Conservation (phyloP, 2,329 filamentous ascomycete species). For the Fusarium protoensiforme region DNA sequence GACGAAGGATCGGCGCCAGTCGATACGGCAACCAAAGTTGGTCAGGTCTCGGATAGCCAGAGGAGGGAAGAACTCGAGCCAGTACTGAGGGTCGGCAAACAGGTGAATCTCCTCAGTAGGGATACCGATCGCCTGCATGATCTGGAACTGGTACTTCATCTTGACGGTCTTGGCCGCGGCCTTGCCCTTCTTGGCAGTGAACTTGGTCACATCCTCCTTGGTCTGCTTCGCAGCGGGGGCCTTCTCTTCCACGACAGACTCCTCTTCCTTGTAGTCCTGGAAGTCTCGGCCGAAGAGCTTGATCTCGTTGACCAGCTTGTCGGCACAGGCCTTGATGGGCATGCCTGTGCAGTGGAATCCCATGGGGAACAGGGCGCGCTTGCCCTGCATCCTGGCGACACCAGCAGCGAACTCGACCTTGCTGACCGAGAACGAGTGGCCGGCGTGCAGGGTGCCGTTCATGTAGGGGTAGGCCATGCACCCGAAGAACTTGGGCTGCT, state of each 20-base stretch:
- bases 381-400: constrained; percentile 90
- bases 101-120: constrained; percentile 89
- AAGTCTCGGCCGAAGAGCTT: constrained; percentile 90
- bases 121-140: constrained; percentile 92
- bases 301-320: constrained; percentile 93
- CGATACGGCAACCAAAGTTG: constrained; percentile 86
- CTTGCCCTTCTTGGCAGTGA: constrained; percentile 92
- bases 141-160: constrained; percentile 96
- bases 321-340: constrained; percentile 97
- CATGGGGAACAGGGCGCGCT: constrained; percentile 86
- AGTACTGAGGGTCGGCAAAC: constrained; percentile 91
- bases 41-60: constrained; percentile 76
- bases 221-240: constrained; percentile 70
- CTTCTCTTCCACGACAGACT: constrained; percentile 61
- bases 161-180: constrained; percentile 89
- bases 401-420: constrained; percentile 95
- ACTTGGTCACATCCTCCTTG: constrained; percentile 90
- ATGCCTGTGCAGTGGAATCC: constrained; percentile 95
- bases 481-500: constrained; percentile 92
- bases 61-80: constrained; percentile 86
- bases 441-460: constrained; percentile 90
- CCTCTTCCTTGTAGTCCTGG: constrained; percentile 76
- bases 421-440: constrained; percentile 89
- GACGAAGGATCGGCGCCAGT: constrained; percentile 92
- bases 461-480: constrained; percentile 70